Evolutionary conservation across 768 basidiomycete species (phyloP).

Genomic region (Baorangia bicolor): DNA sequence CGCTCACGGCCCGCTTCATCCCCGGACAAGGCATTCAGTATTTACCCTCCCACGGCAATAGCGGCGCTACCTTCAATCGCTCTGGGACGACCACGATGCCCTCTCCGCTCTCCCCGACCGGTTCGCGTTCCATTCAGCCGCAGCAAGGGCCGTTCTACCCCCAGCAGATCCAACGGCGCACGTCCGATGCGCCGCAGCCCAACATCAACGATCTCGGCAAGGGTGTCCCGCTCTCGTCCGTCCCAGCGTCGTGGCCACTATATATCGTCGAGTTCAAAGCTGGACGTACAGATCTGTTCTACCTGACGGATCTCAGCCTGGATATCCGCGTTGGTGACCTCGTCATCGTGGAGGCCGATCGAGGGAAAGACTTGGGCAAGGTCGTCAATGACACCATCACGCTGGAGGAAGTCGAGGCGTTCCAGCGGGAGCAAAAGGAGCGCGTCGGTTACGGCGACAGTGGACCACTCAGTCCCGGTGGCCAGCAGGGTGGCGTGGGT

Average conservation of each 20-base stretch:
- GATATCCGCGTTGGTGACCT: constrained; percentile 82
- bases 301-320: constrained; percentile 67
- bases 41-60: constrained; percentile 38
- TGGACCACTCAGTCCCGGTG: constrained; percentile 52
- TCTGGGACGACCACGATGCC: constrained; percentile 35
- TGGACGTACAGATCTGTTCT: constrained; percentile 92
- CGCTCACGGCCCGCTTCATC: constrained; percentile 58
- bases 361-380: constrained; percentile 90
- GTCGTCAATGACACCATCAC: constrained; percentile 91
- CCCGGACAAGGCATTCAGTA: constrained; percentile 67
- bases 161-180: constrained; percentile 37
- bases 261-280: constrained; percentile 99
- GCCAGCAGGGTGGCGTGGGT: constrained; percentile 30
- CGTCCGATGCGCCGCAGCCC: constrained; percentile 38
- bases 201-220: constrained; percentile 68
- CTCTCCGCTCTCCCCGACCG: constrained; percentile 60
- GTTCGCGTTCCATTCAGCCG: constrained; percentile 28
- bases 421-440: constrained; percentile 79
- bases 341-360: constrained; percentile 95
- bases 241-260: constrained; percentile 84
- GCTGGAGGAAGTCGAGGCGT: constrained; percentile 84
- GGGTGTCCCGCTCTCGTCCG: constrained; percentile 82
- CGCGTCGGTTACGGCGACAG: constrained; percentile 42
- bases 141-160: constrained; percentile 32
- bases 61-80: constrained; percentile 38